These are phyloP conservation scores for Quercus cerris DNA, from an alignment of 306 rosid genomes.

Conservation along the genomic window DNA sequence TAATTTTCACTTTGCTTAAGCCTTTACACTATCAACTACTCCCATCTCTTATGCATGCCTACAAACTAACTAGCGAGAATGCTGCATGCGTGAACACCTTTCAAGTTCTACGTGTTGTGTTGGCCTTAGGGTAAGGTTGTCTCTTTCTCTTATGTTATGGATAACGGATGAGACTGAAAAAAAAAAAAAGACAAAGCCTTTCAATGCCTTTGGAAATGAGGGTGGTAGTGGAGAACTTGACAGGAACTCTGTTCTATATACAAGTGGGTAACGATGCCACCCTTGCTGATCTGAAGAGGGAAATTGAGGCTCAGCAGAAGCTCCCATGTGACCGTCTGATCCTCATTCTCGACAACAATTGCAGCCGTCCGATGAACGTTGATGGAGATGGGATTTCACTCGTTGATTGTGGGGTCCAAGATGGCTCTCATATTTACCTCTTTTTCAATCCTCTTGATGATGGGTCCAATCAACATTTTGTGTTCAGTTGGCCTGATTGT, in stretches of 20 bases:
- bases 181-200: neutral
- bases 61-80: slow-evolving; percentile 42
- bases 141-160: neutral
- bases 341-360: slow-evolving; percentile 31
- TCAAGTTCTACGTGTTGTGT: neutral
- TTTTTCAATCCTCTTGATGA: slow-evolving; percentile 50
- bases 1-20: neutral
- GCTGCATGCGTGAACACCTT: slow-evolving; percentile 42
- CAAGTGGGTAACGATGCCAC: slow-evolving; percentile 43
- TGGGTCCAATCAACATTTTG: slow-evolving; percentile 10
- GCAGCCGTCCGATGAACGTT: slow-evolving; percentile 10
- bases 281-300: slow-evolving; percentile 41
- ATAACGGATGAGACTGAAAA: neutral
- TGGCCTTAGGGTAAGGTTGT: neutral
- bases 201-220: slow-evolving; percentile 17
- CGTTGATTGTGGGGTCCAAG: slow-evolving; percentile 54
- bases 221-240: slow-evolving; percentile 45
- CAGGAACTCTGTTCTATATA: slow-evolving; percentile 43
- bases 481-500: slow-evolving; percentile 22
- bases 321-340: slow-evolving; percentile 55
- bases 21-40: neutral
- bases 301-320: slow-evolving; percentile 45
- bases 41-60: slow-evolving; percentile 6
- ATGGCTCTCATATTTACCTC: slow-evolving; percentile 52
- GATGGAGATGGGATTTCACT: slow-evolving; percentile 36